These are phyloP conservation scores for Coniochaeta prunicola DNA, from an alignment of 2,329 filamentous ascomycete species.

Conservation along the genomic window DNA sequence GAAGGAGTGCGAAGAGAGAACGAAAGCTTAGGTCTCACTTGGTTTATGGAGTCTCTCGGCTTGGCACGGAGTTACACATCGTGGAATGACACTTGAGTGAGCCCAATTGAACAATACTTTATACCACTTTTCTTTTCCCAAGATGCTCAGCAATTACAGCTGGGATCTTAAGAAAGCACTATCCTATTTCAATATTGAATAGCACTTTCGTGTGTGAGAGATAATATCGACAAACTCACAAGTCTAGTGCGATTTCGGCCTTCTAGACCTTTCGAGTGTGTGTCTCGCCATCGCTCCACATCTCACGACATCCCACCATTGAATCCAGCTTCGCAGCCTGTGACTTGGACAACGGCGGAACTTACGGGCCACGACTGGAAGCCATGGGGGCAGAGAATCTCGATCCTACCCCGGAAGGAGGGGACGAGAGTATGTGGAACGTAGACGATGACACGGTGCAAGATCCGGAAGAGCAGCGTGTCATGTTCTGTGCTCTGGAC, in stretches of 20 bases:
- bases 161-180: too few species aligned
- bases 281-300: background rate
- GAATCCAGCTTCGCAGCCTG: background rate
- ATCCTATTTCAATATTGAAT: too few species aligned
- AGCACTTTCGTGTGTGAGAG: background rate
- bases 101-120: background rate
- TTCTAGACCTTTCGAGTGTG: background rate
- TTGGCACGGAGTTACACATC: background rate
- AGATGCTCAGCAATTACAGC: too few species aligned
- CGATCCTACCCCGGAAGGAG: slow-evolving; percentile 11
- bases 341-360: background rate
- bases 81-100: background rate
- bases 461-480: slow-evolving; percentile 73
- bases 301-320: background rate
- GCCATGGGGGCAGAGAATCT: background rate
- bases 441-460: slow-evolving; percentile 58
- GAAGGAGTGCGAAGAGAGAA: background rate
- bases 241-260: background rate
- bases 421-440: slow-evolving; percentile 42
- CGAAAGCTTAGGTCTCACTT: background rate
- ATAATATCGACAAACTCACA: background rate
- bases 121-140: background rate
- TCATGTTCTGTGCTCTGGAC: slow-evolving; percentile 76
- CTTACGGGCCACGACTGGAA: background rate
- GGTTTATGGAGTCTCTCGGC: background rate